Evolutionary conservation across 192 early-diverging fungal genomes (phyloP).

Genomic region (Allomyces macrogynus): DNA sequence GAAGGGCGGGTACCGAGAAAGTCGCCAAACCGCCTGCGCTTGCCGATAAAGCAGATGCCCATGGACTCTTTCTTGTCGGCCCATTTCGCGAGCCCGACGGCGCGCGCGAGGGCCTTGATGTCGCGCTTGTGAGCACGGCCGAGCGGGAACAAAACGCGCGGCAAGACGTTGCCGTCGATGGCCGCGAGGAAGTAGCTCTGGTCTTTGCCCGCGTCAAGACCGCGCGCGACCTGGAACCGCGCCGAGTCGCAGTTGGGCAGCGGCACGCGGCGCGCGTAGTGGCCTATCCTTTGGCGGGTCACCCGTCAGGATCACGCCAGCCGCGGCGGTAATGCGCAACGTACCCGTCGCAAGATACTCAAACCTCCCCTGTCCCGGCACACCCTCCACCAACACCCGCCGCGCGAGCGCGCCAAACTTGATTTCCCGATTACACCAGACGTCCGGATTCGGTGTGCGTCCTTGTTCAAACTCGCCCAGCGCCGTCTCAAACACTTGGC

Average conservation of each 20-base stretch:
- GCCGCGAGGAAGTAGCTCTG: conserved; percentile 83
- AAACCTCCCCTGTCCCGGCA: not conserved
- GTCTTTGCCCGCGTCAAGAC: conserved; percentile 57
- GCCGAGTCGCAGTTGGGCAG: not conserved
- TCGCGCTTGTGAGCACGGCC: conserved; percentile 48
- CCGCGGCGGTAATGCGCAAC: no score
- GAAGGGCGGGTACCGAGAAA: conserved; percentile 38
- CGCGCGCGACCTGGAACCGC: conserved; percentile 7
- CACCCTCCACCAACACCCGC: conserved; percentile 9
- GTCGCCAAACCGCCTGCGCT: conserved; percentile 47
- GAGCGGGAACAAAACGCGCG: conserved; percentile 55
- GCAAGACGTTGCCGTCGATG: conserved; percentile 24
- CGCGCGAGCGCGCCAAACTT: conserved; percentile 83
- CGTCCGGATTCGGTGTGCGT: conserved; percentile 78
- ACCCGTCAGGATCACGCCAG: no score
- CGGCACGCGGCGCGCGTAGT: not conserved
- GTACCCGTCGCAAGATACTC: no score
- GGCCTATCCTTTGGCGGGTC: not conserved
- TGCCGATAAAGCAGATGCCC: conserved; percentile 92
- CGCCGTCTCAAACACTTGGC: conserved; percentile 60
- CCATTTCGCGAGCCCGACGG: conserved; percentile 30
- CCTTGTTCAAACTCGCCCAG: conserved; percentile 48
- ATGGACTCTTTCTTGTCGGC: conserved; percentile 65
- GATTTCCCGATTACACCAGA: conserved; percentile 73
- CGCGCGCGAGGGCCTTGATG: conserved; percentile 47